A percentile compares a stretch with the other conserved stretches of the same genome.
Conservation (phyloP, 2,329 filamentous ascomycete species). For the Cladosporium sp. region DNA sequence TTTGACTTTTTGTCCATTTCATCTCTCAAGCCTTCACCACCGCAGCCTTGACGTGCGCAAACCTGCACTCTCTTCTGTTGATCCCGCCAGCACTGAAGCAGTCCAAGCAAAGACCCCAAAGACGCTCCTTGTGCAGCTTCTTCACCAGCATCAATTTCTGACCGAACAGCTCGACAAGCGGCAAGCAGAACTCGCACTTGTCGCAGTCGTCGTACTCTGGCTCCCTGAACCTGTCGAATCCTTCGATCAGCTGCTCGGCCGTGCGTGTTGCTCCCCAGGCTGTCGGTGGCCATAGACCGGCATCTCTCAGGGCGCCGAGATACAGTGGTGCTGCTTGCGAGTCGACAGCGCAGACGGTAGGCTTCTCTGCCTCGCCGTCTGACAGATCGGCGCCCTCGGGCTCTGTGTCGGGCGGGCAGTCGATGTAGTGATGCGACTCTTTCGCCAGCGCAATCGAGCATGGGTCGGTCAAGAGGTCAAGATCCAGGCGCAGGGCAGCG, state of each 20-base stretch:
- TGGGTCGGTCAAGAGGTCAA: constrained; percentile 30
- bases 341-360: constrained; percentile 28
- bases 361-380: constrained; percentile 1
- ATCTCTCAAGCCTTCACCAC: background rate
- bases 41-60: constrained; percentile 29
- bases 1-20: background rate
- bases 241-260: constrained; percentile 19
- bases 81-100: constrained; percentile 29
- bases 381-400: constrained; percentile 23
- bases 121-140: constrained; percentile 26
- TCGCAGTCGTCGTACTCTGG: constrained; percentile 32
- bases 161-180: constrained; percentile 27
- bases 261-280: constrained; percentile 23
- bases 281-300: constrained; percentile 31
- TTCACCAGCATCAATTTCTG: constrained; percentile 25
- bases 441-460: constrained; percentile 28
- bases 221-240: constrained; percentile 25
- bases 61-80: constrained; percentile 29
- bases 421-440: constrained; percentile 29
- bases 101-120: constrained; percentile 36
- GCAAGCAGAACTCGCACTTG: constrained; percentile 32
- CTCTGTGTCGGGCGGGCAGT: constrained; percentile 30
- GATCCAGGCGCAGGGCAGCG: constrained; percentile 24
- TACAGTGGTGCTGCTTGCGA: constrained; percentile 24
- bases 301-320: constrained; percentile 31